phyloP scores from a whole-genome alignment of 2,329 filamentous ascomycete genomes.

The Talaromyces sp. region DNA sequence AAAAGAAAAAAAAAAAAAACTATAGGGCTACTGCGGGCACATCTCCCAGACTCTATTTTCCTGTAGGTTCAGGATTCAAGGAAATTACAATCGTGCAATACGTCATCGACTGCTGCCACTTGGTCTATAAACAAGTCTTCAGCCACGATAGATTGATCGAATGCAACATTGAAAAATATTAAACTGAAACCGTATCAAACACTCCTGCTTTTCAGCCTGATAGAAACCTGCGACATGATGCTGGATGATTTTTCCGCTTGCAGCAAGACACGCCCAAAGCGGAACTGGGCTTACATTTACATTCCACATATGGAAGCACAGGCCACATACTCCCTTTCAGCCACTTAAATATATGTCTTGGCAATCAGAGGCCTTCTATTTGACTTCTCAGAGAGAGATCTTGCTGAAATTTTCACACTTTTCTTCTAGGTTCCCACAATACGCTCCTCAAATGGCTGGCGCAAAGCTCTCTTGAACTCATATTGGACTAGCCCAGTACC shows the following conservation, averaged over 20 bases:
- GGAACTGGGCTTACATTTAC: conserved; percentile 1
- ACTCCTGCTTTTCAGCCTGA: background rate
- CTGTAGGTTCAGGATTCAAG: background rate
- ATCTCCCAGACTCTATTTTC: background rate
- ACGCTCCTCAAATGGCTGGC: too few relatives aligned
- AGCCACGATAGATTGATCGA: background rate
- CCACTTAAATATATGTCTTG: background rate
- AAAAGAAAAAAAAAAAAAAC: background rate
- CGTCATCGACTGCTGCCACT: background rate
- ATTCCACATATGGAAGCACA: background rate
- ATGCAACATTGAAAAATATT: background rate
- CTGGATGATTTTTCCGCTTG: conserved; percentile 5
- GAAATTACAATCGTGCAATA: background rate
- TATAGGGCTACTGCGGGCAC: too few relatives aligned
- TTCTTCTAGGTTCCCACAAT: background rate
- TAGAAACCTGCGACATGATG: background rate
- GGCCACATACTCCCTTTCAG: background rate
- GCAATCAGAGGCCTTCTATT: background rate
- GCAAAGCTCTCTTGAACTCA: background rate
- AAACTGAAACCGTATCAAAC: background rate
- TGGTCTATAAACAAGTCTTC: background rate
- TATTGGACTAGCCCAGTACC: background rate
- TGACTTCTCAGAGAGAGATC: background rate
- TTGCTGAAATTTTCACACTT: background rate
- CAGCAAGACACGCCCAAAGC: conserved; percentile 7